Base-by-base conservation (phyloP, 768 basidiomycete species). In the Boletus sp. region DNA sequence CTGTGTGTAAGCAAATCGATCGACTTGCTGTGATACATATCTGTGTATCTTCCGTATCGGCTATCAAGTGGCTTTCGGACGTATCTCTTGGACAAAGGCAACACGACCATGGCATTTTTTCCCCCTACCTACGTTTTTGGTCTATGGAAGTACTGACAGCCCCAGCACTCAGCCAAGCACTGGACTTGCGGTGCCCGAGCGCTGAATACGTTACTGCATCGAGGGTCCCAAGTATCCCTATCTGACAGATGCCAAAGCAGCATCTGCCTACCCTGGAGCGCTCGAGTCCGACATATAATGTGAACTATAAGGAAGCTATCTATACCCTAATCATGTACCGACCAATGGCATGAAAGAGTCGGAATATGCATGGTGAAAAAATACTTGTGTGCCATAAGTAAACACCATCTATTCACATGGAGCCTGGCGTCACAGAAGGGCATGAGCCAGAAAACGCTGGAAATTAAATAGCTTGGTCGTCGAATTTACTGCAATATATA, bases 391-490 rank as follows among this genome's bases (percentile, higher is more conserved):
- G 39, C 48, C 46, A 66, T 63, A 58, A 63, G 50, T 52, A 56
- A 65, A 56, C 47, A 50, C 47, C 53, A 54, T 53, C 51, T 53
- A 48, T 41, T 56, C 56, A 37, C 55, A 55, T 52, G 47, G 37
- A 49, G 43, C 56, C 50, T 47, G 37, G 50, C 25, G 50, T 56
- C 54, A 59, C 41, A 38, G 33, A 53, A 48, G 39, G 59, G 42
- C 56, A 32, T 49, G 54, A 47, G 52, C 53, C 34, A 53, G 46
- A 43, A 53, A 48, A 52, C 51, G 41, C 47, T 50, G 49, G 46
- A 67, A 57, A 67, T 64, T 56, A 68, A 56, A 61, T 64, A 64
- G 48, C 25, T 65, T 61, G 58, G 52, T 47, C 34, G 50, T 44
- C 37, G 54, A 53, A 35, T 49, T 53, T 55, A 63, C 41, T 49